phyloP scores from a whole-genome alignment of 23 red algal genomes.

The Gracilariopsis chorda region DNA sequence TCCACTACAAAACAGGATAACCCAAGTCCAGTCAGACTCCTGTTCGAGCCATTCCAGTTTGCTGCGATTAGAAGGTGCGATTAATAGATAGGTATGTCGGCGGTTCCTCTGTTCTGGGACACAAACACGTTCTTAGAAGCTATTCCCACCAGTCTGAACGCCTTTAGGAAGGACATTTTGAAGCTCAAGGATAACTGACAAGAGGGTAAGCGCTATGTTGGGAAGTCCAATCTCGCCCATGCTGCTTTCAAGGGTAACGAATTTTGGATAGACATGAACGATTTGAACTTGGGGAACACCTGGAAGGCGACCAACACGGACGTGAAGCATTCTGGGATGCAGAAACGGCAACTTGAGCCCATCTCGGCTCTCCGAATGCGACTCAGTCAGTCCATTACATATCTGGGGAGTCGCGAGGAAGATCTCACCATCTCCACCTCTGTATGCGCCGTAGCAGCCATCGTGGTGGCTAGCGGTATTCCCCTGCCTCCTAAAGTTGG shows the following conservation, averaged over 20 bases:
- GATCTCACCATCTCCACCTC: slow-evolving; percentile 16
- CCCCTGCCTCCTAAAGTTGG: slow-evolving; percentile 67
- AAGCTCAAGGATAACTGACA: slow-evolving; percentile 9
- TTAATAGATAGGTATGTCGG: slow-evolving; percentile 56
- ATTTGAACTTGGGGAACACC: slow-evolving; percentile 21
- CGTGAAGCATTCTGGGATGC: slow-evolving; percentile 9
- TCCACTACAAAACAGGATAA: too few relatives aligned
- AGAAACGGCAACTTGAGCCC: slow-evolving; percentile 36
- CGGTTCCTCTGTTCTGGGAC: slow-evolving; percentile 60
- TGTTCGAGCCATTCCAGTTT: too few relatives aligned
- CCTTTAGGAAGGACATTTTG: slow-evolving; percentile 10
- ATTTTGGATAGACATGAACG: slow-evolving; percentile 18
- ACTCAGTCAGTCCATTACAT: slow-evolving; percentile 60
- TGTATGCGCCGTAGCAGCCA: slow-evolving; percentile 51
- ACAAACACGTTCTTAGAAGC: slow-evolving; percentile 51
- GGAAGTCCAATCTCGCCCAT: background rate
- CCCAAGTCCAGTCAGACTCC: too few relatives aligned
- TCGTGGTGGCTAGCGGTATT: slow-evolving; percentile 6
- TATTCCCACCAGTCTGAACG: slow-evolving; percentile 18
- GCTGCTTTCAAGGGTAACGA: slow-evolving; percentile 7
- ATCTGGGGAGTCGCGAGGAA: slow-evolving; percentile 17
- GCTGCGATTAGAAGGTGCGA: too few relatives aligned
- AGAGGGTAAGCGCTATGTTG: slow-evolving; percentile 28
- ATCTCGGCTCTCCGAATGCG: slow-evolving; percentile 60
- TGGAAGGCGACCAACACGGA: slow-evolving; percentile 10